phyloP scores from a whole-genome alignment of 768 basidiomycete genomes.

The Leccinum rimulosum region DNA sequence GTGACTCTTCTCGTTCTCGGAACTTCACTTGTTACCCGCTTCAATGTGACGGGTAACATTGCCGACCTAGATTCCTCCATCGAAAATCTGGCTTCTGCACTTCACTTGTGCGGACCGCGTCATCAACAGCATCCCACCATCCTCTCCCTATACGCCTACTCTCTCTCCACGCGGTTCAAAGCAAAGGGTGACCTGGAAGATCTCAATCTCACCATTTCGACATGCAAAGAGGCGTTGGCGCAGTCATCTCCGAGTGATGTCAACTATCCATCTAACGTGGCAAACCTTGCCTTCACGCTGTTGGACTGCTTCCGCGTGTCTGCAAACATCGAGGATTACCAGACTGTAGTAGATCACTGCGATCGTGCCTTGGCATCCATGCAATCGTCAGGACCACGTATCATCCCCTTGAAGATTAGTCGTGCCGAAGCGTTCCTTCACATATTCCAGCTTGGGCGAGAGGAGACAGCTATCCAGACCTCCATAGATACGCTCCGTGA shows the following conservation, averaged over 20 bases:
- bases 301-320: constrained; percentile 8
- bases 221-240: constrained; percentile 17
- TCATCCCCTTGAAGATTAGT: constrained; percentile 4
- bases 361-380: constrained; percentile 14
- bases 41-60: constrained; percentile 5
- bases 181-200: constrained; percentile 15
- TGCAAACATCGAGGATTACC: constrained; percentile 15
- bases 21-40: constrained; percentile 5
- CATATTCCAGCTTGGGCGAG: constrained; percentile 9
- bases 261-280: constrained; percentile 2
- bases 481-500: constrained; percentile 15
- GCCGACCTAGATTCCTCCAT: constrained; percentile 19
- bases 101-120: constrained; percentile 11
- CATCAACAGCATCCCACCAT: constrained; percentile 4
- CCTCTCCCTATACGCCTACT: constrained; percentile 11
- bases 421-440: constrained; percentile 19
- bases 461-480: constrained; percentile 5
- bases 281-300: constrained; percentile 4
- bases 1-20: constrained; percentile 17
- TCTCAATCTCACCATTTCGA: constrained; percentile 13
- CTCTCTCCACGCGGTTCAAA: constrained; percentile 15
- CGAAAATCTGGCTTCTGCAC: constrained; percentile 10
- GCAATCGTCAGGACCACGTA: not conserved
- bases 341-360: constrained; percentile 20
- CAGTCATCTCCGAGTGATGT: constrained; percentile 1